These are phyloP conservation scores for Hortiboletus campestris DNA, from an alignment of 768 basidiomycete species.

Conservation along the genomic window DNA sequence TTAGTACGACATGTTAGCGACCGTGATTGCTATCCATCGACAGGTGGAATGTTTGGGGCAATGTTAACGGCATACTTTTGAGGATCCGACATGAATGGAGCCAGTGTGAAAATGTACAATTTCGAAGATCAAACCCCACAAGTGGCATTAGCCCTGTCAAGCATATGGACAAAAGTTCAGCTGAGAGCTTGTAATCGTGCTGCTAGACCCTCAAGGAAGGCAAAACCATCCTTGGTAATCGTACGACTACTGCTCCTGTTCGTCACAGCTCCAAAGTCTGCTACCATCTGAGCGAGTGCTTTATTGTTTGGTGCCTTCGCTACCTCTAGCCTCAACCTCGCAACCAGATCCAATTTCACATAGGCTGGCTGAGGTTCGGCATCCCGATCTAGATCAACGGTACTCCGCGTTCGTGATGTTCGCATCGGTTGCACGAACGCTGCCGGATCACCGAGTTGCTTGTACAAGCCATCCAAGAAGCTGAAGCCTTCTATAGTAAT, in stretches of 20 bases:
- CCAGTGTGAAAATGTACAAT: neutral
- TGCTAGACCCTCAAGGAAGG: slow-evolving; percentile 62
- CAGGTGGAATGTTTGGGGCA: slow-evolving; percentile 1
- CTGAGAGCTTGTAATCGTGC: too few relatives aligned
- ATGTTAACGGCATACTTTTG: neutral
- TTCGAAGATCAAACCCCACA: neutral
- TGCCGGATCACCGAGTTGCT: slow-evolving; percentile 69
- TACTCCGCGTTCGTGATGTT: slow-evolving; percentile 40
- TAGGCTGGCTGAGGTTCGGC: slow-evolving; percentile 45
- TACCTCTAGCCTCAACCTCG: slow-evolving; percentile 56
- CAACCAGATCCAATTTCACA: slow-evolving; percentile 59
- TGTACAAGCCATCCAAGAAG: slow-evolving; percentile 67
- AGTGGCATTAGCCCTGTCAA: neutral
- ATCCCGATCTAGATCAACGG: slow-evolving; percentile 40
- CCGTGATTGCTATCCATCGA: neutral
- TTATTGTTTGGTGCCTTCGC: slow-evolving; percentile 48
- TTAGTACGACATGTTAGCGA: neutral
- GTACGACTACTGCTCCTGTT: slow-evolving; percentile 67
- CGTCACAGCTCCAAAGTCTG: slow-evolving; percentile 68
- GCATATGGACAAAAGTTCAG: neutral
- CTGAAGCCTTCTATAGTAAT: slow-evolving; percentile 69
- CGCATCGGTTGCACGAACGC: slow-evolving; percentile 55
- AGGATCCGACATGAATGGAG: neutral
- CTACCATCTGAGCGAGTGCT: slow-evolving; percentile 61
- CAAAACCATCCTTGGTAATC: slow-evolving; percentile 75